These are phyloP conservation scores for Yarrowia yakushimensis DNA, from an alignment of 805 yeast genomes.

Conservation along the genomic window DNA sequence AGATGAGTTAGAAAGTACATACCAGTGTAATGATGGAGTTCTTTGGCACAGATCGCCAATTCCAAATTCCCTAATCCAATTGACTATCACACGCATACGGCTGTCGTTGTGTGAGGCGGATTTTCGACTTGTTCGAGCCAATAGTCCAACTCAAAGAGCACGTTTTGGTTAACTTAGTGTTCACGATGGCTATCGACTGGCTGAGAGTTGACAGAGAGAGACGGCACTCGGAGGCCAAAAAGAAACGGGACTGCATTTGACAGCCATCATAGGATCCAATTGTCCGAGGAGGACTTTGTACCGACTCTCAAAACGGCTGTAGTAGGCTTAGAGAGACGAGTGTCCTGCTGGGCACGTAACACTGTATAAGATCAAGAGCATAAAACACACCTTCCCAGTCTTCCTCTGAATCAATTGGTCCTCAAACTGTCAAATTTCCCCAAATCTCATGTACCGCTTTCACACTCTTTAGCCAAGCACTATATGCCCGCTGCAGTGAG, in stretches of 20 bases:
- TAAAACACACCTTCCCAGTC: too few species aligned
- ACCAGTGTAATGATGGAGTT: too few species aligned
- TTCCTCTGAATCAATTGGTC: background rate
- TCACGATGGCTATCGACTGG: slow-evolving; percentile 21
- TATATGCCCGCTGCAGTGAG: background rate
- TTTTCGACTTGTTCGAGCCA: background rate
- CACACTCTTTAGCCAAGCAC: background rate
- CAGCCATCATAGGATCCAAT: background rate
- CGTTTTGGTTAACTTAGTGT: slow-evolving; percentile 5
- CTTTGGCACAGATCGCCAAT: too few species aligned
- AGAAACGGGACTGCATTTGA: background rate
- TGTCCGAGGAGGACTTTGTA: background rate
- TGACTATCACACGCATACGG: background rate
- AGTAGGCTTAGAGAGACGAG: too few species aligned
- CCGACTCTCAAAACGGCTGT: background rate
- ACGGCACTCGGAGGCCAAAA: slow-evolving; percentile 1
- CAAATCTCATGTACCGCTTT: background rate
- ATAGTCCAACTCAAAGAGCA: slow-evolving; percentile 15
- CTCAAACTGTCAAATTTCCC: background rate
- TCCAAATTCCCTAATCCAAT: too few species aligned
- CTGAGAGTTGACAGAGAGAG: background rate
- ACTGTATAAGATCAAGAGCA: too few species aligned
- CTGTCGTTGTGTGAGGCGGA: background rate
- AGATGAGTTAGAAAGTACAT: too few species aligned
- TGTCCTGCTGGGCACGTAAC: too few species aligned